Conservation (phyloP, 1,139 yeast genomes). For the Geotrichum europaeum region DNA sequence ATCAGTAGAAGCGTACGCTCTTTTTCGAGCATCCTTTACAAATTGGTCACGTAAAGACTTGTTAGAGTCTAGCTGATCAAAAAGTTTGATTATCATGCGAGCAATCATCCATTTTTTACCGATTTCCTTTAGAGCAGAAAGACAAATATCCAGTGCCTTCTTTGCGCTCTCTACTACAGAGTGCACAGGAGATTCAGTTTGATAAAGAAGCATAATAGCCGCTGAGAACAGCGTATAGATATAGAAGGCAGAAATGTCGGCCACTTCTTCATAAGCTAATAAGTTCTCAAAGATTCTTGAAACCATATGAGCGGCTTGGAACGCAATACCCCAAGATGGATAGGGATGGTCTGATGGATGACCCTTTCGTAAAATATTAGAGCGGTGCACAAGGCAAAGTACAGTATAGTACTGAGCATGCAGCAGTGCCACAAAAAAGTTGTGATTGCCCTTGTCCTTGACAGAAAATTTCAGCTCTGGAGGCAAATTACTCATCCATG, state of each 20-base stretch:
- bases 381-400: constrained; percentile 63
- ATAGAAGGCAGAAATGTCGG: constrained; percentile 53
- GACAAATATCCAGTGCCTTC: constrained; percentile 49
- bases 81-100: constrained; percentile 33
- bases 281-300: constrained; percentile 59
- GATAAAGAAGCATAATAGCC: constrained; percentile 66
- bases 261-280: constrained; percentile 47
- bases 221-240: constrained; percentile 57
- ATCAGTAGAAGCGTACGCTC: neutral
- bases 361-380: constrained; percentile 51
- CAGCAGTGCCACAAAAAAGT: constrained; percentile 53
- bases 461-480: constrained; percentile 56
- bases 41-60: constrained; percentile 29
- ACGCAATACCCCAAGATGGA: constrained; percentile 82
- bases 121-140: constrained; percentile 48
- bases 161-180: constrained; percentile 57
- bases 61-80: constrained; percentile 29
- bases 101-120: constrained; percentile 43
- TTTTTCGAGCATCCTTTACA: constrained; percentile 18
- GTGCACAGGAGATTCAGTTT: constrained; percentile 55
- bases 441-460: constrained; percentile 46
- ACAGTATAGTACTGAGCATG: constrained; percentile 71
- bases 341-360: constrained; percentile 46
- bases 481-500: constrained; percentile 70
- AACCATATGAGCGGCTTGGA: constrained; percentile 79